Evolutionary conservation across 768 basidiomycete genomes (phyloP).

Genomic region (Amanita subjunquillea): DNA sequence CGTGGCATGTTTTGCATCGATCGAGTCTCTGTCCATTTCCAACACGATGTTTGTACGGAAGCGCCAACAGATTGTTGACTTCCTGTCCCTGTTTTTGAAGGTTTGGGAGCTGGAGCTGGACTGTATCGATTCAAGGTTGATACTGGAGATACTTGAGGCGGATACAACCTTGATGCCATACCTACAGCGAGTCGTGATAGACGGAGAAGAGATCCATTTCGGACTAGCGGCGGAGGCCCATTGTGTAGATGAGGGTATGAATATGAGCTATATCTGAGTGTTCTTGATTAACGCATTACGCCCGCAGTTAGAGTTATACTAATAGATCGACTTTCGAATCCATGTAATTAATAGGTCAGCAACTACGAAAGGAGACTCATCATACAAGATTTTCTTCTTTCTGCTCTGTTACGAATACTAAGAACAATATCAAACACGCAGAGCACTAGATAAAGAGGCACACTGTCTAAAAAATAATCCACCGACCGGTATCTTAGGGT

Average conservation of each 20-base stretch:
- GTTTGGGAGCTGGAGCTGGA: slow-evolving; percentile 1
- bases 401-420: no score
- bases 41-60: not conserved
- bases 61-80: not conserved
- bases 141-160: not conserved
- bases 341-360: no score
- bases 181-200: not conserved
- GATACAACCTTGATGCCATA: not conserved
- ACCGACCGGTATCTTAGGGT: no score
- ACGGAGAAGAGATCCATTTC: not conserved
- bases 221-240: not conserved
- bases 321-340: no score
- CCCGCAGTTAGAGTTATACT: no score
- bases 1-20: not conserved
- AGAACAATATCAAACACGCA: no score
- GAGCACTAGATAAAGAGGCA: no score
- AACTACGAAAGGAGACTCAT: no score
- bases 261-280: no score
- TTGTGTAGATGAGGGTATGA: not conserved
- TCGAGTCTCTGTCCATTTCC: not conserved
- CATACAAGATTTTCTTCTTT: no score
- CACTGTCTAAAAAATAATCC: no score
- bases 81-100: not conserved
- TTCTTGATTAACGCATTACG: no score
- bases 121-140: not conserved